phyloP scores from a whole-genome alignment of 805 yeast genomes.

The Yueomyces sp. region DNA sequence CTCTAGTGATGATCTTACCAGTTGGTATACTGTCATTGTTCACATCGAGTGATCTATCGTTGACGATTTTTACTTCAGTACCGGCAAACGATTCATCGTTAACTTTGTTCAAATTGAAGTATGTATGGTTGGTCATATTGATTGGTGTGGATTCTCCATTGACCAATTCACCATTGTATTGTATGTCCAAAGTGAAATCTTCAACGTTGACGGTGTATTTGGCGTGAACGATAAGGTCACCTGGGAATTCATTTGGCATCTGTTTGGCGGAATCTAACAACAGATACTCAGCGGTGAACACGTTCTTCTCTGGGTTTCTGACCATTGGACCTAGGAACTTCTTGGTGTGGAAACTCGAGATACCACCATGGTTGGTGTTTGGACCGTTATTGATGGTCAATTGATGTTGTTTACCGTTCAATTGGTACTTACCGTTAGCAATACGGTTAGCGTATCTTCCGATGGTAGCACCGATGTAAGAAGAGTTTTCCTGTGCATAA shows the following conservation, averaged over 20 bases:
- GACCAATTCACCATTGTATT: constrained; percentile 27
- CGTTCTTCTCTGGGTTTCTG: constrained; percentile 17
- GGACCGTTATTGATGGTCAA: constrained; percentile 31
- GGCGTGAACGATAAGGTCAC: constrained; percentile 34
- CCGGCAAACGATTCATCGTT: constrained; percentile 23
- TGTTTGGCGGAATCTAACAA: constrained; percentile 32
- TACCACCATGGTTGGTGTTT: constrained; percentile 43
- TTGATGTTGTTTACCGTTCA: constrained; percentile 29
- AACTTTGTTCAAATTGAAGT: constrained; percentile 36
- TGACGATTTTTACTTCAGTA: constrained; percentile 26
- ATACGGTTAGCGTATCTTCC: constrained; percentile 58
- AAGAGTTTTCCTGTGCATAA: constrained; percentile 25
- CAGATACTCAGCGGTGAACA: constrained; percentile 26
- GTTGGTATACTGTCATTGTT: constrained; percentile 28
- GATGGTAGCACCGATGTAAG: constrained; percentile 49
- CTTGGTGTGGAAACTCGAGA: constrained; percentile 36
- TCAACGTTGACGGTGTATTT: constrained; percentile 30
- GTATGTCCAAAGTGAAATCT: constrained; percentile 29
- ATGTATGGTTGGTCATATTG: constrained; percentile 50
- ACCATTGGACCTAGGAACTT: constrained; percentile 42
- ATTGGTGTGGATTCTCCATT: constrained; percentile 33
- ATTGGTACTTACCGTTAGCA: constrained; percentile 27
- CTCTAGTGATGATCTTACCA: constrained; percentile 26
- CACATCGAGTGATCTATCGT: constrained; percentile 31
- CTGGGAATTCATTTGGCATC: constrained; percentile 44